These are phyloP conservation scores for Scortechinia acanthostroma DNA, from an alignment of 2,329 filamentous ascomycete genomes.

Conservation along the genomic window DNA sequence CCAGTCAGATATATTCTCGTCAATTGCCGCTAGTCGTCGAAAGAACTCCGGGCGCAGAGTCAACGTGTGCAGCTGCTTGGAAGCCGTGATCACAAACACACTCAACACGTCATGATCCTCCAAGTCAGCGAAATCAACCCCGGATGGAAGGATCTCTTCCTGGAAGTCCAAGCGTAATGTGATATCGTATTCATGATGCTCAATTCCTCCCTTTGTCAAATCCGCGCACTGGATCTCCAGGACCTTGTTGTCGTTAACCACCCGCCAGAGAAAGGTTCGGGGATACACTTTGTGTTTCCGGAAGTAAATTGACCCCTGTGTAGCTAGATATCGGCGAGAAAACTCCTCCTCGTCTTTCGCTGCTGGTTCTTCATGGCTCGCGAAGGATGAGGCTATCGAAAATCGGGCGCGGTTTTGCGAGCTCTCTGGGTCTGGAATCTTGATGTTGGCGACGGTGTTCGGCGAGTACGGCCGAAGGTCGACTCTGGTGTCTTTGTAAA, in stretches of 20 bases:
- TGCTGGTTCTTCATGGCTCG: slow-evolving; percentile 10
- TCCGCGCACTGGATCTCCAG: slow-evolving; percentile 81
- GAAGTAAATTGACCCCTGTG: slow-evolving; percentile 77
- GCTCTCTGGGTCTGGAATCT: slow-evolving; percentile 21
- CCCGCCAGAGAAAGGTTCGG: slow-evolving; percentile 82
- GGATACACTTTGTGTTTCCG: slow-evolving; percentile 70
- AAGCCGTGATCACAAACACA: slow-evolving; percentile 72
- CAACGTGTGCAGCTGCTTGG: slow-evolving; percentile 77
- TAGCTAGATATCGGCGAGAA: slow-evolving; percentile 66
- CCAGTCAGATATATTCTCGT: slow-evolving; percentile 68
- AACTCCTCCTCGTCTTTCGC: slow-evolving; percentile 63
- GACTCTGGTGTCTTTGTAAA: slow-evolving; percentile 45
- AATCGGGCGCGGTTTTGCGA: slow-evolving; percentile 20
- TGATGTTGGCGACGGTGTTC: slow-evolving; percentile 39
- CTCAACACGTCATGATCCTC: slow-evolving; percentile 71
- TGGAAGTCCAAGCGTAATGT: slow-evolving; percentile 70
- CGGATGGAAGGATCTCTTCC: slow-evolving; percentile 65
- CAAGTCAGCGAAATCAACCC: slow-evolving; percentile 76
- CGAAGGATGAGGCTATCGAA: slow-evolving; percentile 17
- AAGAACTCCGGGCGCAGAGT: slow-evolving; percentile 80
- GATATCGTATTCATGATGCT: neutral
- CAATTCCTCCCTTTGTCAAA: slow-evolving; percentile 60
- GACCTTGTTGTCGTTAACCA: slow-evolving; percentile 72
- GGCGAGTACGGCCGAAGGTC: slow-evolving; percentile 40
- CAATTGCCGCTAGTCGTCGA: slow-evolving; percentile 58